Evolutionary conservation across 139 green algal species (phyloP).

Genomic region (Eudorina sp.): DNA sequence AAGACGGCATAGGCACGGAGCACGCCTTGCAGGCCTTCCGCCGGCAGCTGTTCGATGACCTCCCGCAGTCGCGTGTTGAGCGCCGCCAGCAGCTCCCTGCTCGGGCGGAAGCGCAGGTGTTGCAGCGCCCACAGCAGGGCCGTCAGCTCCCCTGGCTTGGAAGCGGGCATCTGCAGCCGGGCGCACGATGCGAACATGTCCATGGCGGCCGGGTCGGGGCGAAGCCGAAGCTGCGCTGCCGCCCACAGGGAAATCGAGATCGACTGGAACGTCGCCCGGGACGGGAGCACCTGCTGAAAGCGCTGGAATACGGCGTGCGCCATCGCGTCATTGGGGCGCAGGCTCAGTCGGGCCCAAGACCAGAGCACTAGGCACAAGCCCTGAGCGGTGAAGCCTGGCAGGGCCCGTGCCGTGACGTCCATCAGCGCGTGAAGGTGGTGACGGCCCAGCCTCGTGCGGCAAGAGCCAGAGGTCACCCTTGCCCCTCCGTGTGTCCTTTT

Average conservation of each 20-base stretch:
- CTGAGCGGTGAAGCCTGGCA: neutral
- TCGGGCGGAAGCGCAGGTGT: slow-evolving; percentile 25
- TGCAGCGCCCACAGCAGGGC: slow-evolving; percentile 28
- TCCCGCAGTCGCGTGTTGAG: neutral
- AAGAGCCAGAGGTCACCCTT: too few relatives aligned
- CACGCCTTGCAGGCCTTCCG: neutral
- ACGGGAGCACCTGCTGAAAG: slow-evolving; percentile 20
- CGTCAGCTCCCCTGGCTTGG: slow-evolving; percentile 35
- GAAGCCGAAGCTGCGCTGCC: neutral
- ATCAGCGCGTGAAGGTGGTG: slow-evolving; percentile 21
- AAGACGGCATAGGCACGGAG: neutral
- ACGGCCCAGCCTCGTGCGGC: too few relatives aligned
- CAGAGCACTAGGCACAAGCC: slow-evolving; percentile 14
- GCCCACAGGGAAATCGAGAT: neutral
- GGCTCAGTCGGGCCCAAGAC: neutral
- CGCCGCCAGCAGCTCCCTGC: neutral
- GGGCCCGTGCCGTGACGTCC: neutral
- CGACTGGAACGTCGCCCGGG: slow-evolving; percentile 3
- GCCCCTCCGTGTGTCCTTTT: too few relatives aligned
- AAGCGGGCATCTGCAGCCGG: neutral
- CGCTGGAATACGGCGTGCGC: neutral
- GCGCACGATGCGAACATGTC: neutral
- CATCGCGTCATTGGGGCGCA: neutral
- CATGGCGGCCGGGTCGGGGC: neutral
- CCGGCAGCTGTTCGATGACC: neutral